Conservation (phyloP, 208 protist species). For the Trypanosoma brucei region DNA sequence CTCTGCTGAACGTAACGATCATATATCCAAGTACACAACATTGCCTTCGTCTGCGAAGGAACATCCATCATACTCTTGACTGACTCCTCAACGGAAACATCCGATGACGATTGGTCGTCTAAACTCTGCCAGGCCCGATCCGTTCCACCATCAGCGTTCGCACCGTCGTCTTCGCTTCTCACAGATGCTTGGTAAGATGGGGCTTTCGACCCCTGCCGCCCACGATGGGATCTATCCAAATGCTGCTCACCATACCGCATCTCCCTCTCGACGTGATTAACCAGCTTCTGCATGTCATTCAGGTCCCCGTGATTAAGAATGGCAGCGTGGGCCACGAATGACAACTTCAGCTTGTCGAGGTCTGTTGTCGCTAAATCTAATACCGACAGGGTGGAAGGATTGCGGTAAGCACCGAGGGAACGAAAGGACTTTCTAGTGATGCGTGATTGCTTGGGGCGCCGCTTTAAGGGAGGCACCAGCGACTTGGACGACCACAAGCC, state of each 20-base stretch:
- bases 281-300: slow-evolving; percentile 23
- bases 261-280: slow-evolving; percentile 12
- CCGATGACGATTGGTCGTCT: not conserved
- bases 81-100: slow-evolving; percentile 3
- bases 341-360: slow-evolving; percentile 46
- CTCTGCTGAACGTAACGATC: slow-evolving; percentile 14
- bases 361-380: slow-evolving; percentile 54
- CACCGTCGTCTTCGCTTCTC: not conserved
- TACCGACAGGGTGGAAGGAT: slow-evolving; percentile 28
- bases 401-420: not conserved
- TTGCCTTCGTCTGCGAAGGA: slow-evolving; percentile 3
- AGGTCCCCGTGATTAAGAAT: slow-evolving; percentile 34
- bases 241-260: slow-evolving; percentile 6
- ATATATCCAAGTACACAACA: not conserved
- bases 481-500: not conserved
- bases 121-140: not conserved
- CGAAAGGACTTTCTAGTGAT: not conserved
- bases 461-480: not conserved
- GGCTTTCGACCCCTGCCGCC: not conserved
- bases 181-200: not conserved
- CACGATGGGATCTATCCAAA: not conserved
- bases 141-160: not conserved
- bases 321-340: slow-evolving; percentile 48
- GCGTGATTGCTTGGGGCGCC: not conserved
- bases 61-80: not conserved